Conservation (phyloP, 2,329 filamentous ascomycete species). For the Venturiaceae sp. region DNA sequence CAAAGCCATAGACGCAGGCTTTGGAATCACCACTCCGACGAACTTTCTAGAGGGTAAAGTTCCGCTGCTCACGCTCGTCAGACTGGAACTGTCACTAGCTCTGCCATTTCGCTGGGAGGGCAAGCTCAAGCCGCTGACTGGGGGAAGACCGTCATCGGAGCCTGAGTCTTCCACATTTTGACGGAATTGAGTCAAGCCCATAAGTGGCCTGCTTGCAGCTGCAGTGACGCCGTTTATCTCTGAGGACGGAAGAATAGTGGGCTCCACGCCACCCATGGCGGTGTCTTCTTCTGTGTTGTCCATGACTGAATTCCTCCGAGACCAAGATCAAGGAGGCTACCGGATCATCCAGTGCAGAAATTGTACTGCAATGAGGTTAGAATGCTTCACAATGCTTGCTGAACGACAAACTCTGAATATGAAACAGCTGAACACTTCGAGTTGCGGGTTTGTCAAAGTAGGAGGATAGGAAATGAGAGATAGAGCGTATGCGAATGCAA, state of each 20-base stretch:
- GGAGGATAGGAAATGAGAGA: not conserved
- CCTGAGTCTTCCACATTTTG: not conserved
- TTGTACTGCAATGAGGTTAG: not conserved
- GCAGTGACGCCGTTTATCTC: not conserved
- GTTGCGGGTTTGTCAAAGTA: not conserved
- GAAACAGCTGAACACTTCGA: too few species aligned
- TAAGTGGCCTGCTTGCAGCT: not conserved
- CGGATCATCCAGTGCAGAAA: not conserved
- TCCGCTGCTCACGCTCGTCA: too few species aligned
- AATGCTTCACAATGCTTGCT: not conserved
- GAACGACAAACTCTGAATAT: not conserved
- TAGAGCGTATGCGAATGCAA: too few species aligned
- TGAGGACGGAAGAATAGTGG: not conserved
- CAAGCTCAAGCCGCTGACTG: not conserved
- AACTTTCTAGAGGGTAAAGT: not conserved
- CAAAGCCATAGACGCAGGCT: conserved; percentile 12
- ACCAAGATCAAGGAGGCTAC: not conserved
- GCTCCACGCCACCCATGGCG: not conserved
- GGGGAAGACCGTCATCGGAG: not conserved
- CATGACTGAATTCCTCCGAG: not conserved
- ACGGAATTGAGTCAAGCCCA: not conserved
- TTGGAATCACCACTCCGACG: conserved; percentile 4
- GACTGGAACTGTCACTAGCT: too few species aligned
- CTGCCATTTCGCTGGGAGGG: too few species aligned
- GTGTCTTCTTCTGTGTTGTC: not conserved